Percentiles rank a stretch among this genome's conserved stretches.
Conservation (phyloP, 176 grass and related monocot genomes). For the Metroxylon sagu region DNA sequence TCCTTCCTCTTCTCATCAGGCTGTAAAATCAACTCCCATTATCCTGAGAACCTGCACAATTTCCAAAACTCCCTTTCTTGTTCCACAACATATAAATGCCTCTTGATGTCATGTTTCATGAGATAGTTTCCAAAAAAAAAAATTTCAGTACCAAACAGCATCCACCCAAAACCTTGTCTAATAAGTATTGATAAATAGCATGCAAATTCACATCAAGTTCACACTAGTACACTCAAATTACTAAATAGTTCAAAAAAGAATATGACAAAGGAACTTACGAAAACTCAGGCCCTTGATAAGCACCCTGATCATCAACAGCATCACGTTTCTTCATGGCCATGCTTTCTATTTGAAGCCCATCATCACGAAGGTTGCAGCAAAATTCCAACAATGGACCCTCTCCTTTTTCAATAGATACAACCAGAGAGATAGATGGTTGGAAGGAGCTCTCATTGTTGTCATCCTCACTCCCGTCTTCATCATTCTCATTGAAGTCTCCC, state of each 20-base stretch:
- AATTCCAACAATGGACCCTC: slow-evolving; percentile 62
- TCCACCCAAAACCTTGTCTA: too few species aligned
- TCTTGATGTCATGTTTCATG: too few species aligned
- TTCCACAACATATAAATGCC: too few species aligned
- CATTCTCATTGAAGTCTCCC: slow-evolving; percentile 32
- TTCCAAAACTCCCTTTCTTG: too few species aligned
- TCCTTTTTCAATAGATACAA: slow-evolving; percentile 57
- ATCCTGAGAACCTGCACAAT: too few species aligned
- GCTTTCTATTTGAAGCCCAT: slow-evolving; percentile 66
- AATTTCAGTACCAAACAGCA: too few species aligned
- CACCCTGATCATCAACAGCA: slow-evolving; percentile 37
- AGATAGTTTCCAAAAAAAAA: too few species aligned
- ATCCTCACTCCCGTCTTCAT: slow-evolving; percentile 37
- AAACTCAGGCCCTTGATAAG: slow-evolving; percentile 65
- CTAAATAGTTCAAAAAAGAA: slow-evolving; percentile 2
- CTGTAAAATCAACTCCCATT: too few species aligned
- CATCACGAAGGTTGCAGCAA: slow-evolving; percentile 64
- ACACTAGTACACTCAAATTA: too few species aligned
- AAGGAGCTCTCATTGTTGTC: slow-evolving; percentile 19
- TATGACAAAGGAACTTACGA: slow-evolving; percentile 50
- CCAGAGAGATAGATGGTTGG: slow-evolving; percentile 54
- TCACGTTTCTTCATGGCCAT: slow-evolving; percentile 46
- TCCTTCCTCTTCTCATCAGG: too few species aligned
- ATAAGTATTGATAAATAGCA: too few species aligned
- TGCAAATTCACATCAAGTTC: too few species aligned